A percentile compares a stretch with the other conserved stretches of the same genome.
These are phyloP conservation scores for Inga oerstediana DNA, from an alignment of 306 rosid species.

Conservation along the genomic window DNA sequence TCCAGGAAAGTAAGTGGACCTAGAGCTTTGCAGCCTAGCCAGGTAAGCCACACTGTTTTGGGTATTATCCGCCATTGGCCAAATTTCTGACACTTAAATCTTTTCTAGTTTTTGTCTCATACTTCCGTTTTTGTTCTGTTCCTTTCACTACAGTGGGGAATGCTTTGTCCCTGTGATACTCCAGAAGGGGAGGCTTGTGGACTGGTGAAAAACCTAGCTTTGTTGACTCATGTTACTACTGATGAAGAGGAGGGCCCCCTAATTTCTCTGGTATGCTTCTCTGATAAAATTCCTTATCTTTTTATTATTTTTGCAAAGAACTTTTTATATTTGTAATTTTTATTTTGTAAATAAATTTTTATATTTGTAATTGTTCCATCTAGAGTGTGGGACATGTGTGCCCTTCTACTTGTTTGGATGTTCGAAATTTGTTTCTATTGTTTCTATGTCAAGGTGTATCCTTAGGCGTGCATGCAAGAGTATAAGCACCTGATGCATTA, in stretches of 20 bases:
- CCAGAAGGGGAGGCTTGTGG: conserved; percentile 99
- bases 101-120: conserved; percentile 1
- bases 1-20: conserved; percentile 96
- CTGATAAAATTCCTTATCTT: conserved; percentile 15
- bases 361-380: conserved; percentile 18
- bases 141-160: conserved; percentile 77
- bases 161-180: conserved; percentile 99
- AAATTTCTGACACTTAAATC: background rate
- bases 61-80: conserved; percentile 5
- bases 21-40: conserved; percentile 95
- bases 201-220: conserved; percentile 88
- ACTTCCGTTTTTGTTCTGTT: conserved; percentile 13
- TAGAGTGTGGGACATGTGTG: conserved; percentile 1
- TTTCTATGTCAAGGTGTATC: conserved; percentile 15
- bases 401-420: conserved; percentile 4
- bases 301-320: background rate
- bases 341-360: background rate
- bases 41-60: conserved; percentile 52
- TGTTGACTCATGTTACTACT: conserved; percentile 97
- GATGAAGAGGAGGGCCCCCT: conserved; percentile 88
- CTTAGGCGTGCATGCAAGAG: background rate
- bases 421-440: background rate
- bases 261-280: conserved; percentile 61
- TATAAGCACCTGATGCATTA: background rate
- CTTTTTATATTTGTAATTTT: background rate